Evolutionary conservation across 2,329 filamentous ascomycete species (phyloP).

Genomic region (Botrytis pseudocinerea): DNA sequence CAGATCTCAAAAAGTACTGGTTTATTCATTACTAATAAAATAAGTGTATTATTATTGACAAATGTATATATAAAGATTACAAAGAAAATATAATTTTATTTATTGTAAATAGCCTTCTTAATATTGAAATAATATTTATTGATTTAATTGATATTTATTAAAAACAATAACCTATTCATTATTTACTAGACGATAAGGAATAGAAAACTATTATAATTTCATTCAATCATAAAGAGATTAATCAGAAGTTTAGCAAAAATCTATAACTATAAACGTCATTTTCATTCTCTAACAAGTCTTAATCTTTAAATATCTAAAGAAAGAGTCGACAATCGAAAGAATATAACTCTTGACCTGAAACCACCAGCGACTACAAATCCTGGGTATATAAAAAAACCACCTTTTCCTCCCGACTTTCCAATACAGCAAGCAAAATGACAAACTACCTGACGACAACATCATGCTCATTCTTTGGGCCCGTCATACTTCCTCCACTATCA

Average conservation of each 20-base stretch:
- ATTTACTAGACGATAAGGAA: background rate
- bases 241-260: background rate
- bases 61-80: too few relatives aligned
- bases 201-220: background rate
- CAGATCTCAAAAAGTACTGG: too few relatives aligned
- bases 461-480: background rate
- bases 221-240: background rate
- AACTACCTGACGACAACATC: background rate
- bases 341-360: background rate
- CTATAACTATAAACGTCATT: background rate
- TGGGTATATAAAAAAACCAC: conserved; percentile 10
- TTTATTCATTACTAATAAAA: too few relatives aligned
- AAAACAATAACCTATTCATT: too few relatives aligned
- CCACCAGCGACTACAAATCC: background rate
- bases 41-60: too few relatives aligned
- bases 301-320: background rate
- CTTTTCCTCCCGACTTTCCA: background rate
- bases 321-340: background rate
- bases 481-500: background rate
- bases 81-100: too few relatives aligned
- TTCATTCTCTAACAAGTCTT: background rate
- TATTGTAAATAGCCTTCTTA: too few relatives aligned
- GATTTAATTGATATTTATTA: too few relatives aligned
- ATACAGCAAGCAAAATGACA: background rate
- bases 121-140: too few relatives aligned